Conservation (phyloP, 805 yeast species). For the Starmera caribaea region DNA sequence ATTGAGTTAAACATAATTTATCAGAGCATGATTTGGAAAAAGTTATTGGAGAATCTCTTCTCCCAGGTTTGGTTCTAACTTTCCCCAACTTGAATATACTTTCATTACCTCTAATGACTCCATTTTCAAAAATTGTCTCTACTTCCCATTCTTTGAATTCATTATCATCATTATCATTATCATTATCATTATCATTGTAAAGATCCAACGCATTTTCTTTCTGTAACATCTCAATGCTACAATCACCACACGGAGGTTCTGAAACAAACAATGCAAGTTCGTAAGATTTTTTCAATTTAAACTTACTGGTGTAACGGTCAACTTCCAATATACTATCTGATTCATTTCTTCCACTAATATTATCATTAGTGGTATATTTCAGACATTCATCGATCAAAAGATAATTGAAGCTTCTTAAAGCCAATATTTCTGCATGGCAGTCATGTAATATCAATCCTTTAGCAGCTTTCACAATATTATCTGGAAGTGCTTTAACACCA, state of each 20-base stretch:
- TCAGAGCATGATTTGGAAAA: conserved; percentile 86
- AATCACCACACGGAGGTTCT: conserved; percentile 89
- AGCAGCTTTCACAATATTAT: conserved; percentile 30
- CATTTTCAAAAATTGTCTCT: conserved; percentile 5
- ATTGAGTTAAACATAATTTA: conserved; percentile 60
- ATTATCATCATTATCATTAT: conserved; percentile 21
- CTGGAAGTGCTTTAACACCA: conserved; percentile 76
- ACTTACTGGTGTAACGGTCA: conserved; percentile 9
- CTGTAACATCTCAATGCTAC: conserved; percentile 46
- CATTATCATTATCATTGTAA: too few species aligned
- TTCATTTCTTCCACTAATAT: conserved; percentile 1
- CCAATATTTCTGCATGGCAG: conserved; percentile 81
- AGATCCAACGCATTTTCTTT: conserved; percentile 1
- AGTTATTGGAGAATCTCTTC: conserved; percentile 65
- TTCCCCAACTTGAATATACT: conserved; percentile 45
- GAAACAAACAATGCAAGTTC: conserved; percentile 54
- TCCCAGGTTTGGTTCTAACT: conserved; percentile 90
- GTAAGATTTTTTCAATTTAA: conserved; percentile 24
- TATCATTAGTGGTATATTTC: conserved; percentile 3
- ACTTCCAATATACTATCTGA: too few species aligned
- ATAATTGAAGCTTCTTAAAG: conserved; percentile 58
- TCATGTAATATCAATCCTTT: conserved; percentile 71
- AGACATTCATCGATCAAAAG: conserved; percentile 10
- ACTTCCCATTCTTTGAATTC: conserved; percentile 14
- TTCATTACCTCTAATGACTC: conserved; percentile 52